Evolutionary conservation across 805 yeast genomes (phyloP).

Genomic region (Saccharomycopsis schoenii): DNA sequence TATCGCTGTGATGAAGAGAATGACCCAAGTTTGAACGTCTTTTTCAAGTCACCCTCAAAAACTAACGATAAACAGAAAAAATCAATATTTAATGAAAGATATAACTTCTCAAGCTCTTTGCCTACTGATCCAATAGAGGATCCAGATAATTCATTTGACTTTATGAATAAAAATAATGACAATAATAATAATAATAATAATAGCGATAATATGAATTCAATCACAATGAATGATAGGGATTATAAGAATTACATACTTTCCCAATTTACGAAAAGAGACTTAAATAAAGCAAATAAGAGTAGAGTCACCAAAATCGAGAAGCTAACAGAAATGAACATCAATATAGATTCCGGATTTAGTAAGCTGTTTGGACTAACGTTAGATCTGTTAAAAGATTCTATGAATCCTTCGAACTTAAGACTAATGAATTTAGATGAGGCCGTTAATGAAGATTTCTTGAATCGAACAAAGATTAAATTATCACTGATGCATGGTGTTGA

Average conservation of each 20-base stretch:
- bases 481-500: conserved; percentile 3
- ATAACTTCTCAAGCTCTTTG: not conserved
- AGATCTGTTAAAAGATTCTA: not conserved
- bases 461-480: not conserved
- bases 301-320: conserved; percentile 7
- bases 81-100: conserved; percentile 21
- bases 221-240: not conserved
- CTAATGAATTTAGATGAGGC: not conserved
- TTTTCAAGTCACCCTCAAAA: not conserved
- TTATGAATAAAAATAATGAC: not conserved
- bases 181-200: not conserved
- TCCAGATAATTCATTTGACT: not conserved
- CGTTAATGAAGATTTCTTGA: not conserved
- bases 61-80: not conserved
- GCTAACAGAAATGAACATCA: conserved; percentile 9
- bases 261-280: conserved; percentile 4
- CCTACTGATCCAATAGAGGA: conserved; percentile 10
- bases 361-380: conserved; percentile 6
- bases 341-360: conserved; percentile 1
- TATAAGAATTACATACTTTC: not conserved
- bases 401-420: conserved; percentile 7
- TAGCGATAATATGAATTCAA: not conserved
- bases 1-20: not conserved
- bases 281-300: conserved; percentile 6
- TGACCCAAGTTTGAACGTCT: not conserved